Evolutionary conservation across 108 stramenopile genomes (phyloP).

Genomic region (Pseudonitzschia multiseries): DNA sequence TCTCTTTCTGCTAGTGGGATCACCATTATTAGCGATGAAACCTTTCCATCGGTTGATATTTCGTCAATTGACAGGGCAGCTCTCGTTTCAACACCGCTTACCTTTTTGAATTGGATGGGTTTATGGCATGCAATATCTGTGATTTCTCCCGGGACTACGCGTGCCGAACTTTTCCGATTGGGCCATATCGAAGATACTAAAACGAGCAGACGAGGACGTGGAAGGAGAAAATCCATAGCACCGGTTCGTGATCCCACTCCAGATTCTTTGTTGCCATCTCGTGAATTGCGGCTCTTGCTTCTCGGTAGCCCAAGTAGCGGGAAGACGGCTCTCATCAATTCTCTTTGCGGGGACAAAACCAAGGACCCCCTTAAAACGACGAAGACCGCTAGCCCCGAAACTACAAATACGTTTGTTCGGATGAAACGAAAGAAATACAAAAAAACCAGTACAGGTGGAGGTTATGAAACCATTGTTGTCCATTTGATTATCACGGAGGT

Average conservation of each 20-base stretch:
- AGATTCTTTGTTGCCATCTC: conserved; percentile 37
- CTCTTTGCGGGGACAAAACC: conserved; percentile 18
- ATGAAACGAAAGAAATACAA: conserved; percentile 42
- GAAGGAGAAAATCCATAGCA: conserved; percentile 17
- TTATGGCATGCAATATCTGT: conserved; percentile 71
- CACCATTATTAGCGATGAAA: conserved; percentile 67
- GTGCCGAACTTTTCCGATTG: conserved; percentile 71
- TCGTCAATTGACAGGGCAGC: conserved; percentile 28
- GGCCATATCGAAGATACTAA: conserved; percentile 49
- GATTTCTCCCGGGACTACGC: conserved; percentile 56
- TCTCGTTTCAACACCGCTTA: conserved; percentile 43
- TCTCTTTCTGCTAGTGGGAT: conserved; percentile 71
- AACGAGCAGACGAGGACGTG: conserved; percentile 21
- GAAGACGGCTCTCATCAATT: conserved; percentile 47
- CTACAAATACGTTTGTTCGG: conserved; percentile 39
- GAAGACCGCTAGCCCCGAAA: conserved; percentile 35
- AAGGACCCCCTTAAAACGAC: conserved; percentile 22
- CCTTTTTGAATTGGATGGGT: conserved; percentile 80
- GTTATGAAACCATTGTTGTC: conserved; percentile 45
- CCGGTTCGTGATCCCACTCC: conserved; percentile 17
- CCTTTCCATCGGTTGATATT: conserved; percentile 60
- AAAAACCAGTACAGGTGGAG: conserved; percentile 13
- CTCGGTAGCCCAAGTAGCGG: conserved; percentile 60
- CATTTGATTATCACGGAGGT: conserved; percentile 77
- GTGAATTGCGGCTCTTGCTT: conserved; percentile 60